phyloP scores from a whole-genome alignment of 352 stramenopile genomes.

The Pythium inflatum region DNA sequence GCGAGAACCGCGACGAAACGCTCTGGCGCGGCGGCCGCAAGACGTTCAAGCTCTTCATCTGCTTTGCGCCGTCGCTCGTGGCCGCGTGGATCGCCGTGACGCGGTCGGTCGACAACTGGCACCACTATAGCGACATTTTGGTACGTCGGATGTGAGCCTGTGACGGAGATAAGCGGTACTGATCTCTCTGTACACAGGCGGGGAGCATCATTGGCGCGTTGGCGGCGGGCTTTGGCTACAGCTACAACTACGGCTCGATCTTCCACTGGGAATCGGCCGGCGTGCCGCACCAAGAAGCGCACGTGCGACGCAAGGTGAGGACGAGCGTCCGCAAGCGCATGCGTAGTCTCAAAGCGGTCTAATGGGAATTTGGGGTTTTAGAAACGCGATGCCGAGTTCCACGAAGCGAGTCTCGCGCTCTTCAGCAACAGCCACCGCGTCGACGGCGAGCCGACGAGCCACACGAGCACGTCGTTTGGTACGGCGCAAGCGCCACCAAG shows the following conservation, averaged over 20 bases:
- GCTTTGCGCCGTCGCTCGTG: slow-evolving; percentile 60
- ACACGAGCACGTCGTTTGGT: slow-evolving; percentile 6
- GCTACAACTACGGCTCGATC: slow-evolving; percentile 75
- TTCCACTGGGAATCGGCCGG: slow-evolving; percentile 65
- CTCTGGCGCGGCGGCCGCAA: slow-evolving; percentile 58
- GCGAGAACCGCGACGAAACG: slow-evolving; percentile 50
- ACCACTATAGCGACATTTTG: slow-evolving; percentile 83
- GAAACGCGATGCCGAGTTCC: slow-evolving; percentile 34
- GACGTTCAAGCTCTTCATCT: slow-evolving; percentile 70
- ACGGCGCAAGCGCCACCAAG: neutral
- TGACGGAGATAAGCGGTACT: too few relatives aligned
- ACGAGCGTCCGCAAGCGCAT: neutral
- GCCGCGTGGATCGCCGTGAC: slow-evolving; percentile 75
- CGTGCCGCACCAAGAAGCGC: slow-evolving; percentile 57
- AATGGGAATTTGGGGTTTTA: slow-evolving; percentile 12
- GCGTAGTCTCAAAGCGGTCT: slow-evolving; percentile 26
- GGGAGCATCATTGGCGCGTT: slow-evolving; percentile 58
- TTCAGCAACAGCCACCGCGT: slow-evolving; percentile 1
- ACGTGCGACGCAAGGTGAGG: slow-evolving; percentile 51
- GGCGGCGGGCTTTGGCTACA: slow-evolving; percentile 51
- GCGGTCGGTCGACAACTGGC: slow-evolving; percentile 84
- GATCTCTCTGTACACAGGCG: slow-evolving; percentile 18
- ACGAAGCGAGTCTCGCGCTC: slow-evolving; percentile 25
- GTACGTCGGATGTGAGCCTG: too few relatives aligned
- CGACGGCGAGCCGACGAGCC: neutral